Conservation (phyloP, 2,329 filamentous ascomycete genomes). For the Aureobasidium melanogenum region DNA sequence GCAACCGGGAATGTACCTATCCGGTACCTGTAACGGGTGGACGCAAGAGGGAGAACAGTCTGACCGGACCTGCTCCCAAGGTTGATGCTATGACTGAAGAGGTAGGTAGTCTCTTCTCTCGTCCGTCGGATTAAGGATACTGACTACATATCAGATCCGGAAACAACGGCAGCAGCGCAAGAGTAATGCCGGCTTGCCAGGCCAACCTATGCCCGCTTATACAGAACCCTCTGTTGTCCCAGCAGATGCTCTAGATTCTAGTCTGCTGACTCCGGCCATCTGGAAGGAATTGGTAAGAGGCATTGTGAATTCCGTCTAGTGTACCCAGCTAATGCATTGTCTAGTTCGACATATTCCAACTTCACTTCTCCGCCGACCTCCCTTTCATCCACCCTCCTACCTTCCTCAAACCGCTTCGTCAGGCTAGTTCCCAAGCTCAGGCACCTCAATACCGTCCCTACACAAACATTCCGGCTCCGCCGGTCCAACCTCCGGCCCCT, state of each 20-base stretch:
- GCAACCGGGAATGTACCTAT: conserved; percentile 64
- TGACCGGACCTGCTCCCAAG: conserved; percentile 5
- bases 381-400: conserved; percentile 62
- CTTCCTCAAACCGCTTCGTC: conserved; percentile 42
- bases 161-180: conserved; percentile 10
- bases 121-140: not conserved
- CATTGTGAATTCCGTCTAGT: not conserved
- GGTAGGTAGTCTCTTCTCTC: not conserved
- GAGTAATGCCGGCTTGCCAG: conserved; percentile 11
- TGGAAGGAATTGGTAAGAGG: conserved; percentile 53
- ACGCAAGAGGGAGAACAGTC: conserved; percentile 13
- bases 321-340: conserved; percentile 14
- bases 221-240: not conserved
- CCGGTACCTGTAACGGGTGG: conserved; percentile 43
- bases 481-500: conserved; percentile 43
- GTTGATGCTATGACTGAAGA: conserved; percentile 1
- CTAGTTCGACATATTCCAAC: conserved; percentile 57
- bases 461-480: conserved; percentile 17
- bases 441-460: conserved; percentile 10
- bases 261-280: conserved; percentile 53
- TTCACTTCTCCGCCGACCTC: conserved; percentile 63
- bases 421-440: conserved; percentile 19
- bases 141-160: not conserved
- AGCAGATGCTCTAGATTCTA: conserved; percentile 50
- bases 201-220: conserved; percentile 1